Conservation (phyloP, 208 protist genomes). For the Wallacemonas sp. region DNA sequence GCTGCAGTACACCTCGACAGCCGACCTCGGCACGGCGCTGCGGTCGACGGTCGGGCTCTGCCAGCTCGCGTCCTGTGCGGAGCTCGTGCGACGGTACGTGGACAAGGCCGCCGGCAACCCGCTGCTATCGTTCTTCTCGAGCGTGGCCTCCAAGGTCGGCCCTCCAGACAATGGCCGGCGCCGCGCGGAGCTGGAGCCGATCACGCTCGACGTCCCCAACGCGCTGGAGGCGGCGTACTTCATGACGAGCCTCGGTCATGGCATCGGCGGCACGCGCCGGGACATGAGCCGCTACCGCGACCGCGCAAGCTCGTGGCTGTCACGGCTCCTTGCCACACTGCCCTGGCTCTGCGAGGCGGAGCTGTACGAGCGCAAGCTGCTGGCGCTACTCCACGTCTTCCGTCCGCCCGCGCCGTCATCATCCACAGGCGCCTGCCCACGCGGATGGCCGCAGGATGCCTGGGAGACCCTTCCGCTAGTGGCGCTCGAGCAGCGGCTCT, state of each 20-base stretch:
- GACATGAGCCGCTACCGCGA: constrained; percentile 21
- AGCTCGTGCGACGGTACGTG: constrained; percentile 25
- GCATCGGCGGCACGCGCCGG: constrained; percentile 5
- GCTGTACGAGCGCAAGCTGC: constrained; percentile 36
- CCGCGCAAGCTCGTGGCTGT: constrained; percentile 42
- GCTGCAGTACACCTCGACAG: constrained; percentile 1
- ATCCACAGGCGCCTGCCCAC: not conserved
- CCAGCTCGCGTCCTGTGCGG: constrained; percentile 31
- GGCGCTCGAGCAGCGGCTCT: constrained; percentile 50
- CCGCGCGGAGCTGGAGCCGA: constrained; percentile 24
- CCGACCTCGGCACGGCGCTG: not conserved
- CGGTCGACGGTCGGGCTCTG: constrained; percentile 18
- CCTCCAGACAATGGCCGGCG: not conserved
- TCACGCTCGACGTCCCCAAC: constrained; percentile 22
- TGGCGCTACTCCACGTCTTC: constrained; percentile 37
- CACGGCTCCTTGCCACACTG: constrained; percentile 35
- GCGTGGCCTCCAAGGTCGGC: constrained; percentile 33
- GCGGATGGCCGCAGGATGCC: not conserved
- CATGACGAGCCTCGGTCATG: constrained; percentile 21
- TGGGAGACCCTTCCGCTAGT: constrained; percentile 23
- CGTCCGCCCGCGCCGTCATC: no score
- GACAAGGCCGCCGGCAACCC: constrained; percentile 25
- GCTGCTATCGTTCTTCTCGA: constrained; percentile 38
- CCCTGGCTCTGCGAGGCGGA: constrained; percentile 28
- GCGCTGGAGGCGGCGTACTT: constrained; percentile 36